Percentiles rank a stretch among this genome's conserved stretches.
Conservation (phyloP, 2,329 filamentous ascomycete species). For the Ceratocystis albifundus region DNA sequence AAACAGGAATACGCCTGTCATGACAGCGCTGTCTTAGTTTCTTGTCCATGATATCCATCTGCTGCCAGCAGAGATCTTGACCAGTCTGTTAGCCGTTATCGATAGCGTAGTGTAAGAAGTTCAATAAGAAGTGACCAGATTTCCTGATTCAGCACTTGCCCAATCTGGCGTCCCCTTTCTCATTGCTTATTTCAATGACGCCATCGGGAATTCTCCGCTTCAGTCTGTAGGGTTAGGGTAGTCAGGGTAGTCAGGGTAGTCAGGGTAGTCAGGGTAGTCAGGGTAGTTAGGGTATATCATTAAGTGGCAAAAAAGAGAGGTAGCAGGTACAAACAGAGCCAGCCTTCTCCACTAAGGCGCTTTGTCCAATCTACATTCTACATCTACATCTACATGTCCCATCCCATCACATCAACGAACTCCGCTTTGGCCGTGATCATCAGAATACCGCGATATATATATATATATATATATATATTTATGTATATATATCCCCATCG, state of each 20-base stretch:
- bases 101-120: too few relatives aligned
- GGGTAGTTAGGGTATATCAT: too few relatives aligned
- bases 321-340: conserved; percentile 5
- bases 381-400: conserved; percentile 10
- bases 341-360: not conserved
- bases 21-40: too few relatives aligned
- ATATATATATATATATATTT: too few relatives aligned
- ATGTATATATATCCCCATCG: not conserved
- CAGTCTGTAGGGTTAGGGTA: not conserved
- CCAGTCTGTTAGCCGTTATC: too few relatives aligned
- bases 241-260: too few relatives aligned
- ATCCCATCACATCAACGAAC: not conserved
- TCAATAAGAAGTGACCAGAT: too few relatives aligned
- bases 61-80: too few relatives aligned
- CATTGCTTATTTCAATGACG: not conserved
- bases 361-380: conserved; percentile 9
- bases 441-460: not conserved
- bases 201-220: not conserved
- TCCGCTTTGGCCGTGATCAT: not conserved
- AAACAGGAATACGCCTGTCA: too few relatives aligned
- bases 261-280: too few relatives aligned
- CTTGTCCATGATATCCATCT: too few relatives aligned
- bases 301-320: conserved; percentile 1
- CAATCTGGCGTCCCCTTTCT: not conserved
- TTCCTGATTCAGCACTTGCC: not conserved